phyloP scores from a whole-genome alignment of 371 early-diverging fungal species.

The Rhizopus sp. region DNA sequence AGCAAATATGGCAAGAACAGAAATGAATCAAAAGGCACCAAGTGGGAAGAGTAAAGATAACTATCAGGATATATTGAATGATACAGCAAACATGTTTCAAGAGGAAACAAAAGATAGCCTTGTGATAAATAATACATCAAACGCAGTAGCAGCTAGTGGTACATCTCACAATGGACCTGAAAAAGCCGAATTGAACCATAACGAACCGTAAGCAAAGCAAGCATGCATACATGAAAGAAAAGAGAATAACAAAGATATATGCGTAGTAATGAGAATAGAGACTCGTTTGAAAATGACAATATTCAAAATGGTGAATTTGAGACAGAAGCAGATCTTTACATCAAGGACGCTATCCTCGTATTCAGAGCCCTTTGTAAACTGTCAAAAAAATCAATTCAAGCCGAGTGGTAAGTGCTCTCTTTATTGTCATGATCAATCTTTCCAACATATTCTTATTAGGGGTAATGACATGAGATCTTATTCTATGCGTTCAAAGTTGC shows the following conservation, averaged over 20 bases:
- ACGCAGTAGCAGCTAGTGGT: background rate
- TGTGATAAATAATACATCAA: background rate
- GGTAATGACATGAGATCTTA: conserved; percentile 55
- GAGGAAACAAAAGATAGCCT: conserved; percentile 26
- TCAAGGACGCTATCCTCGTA: conserved; percentile 84
- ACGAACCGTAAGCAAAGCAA: background rate
- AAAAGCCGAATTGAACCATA: background rate
- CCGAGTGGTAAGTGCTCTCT: conserved; percentile 42
- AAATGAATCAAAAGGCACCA: conserved; percentile 44
- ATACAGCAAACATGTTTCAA: conserved; percentile 48
- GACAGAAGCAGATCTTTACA: conserved; percentile 50
- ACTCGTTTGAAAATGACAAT: conserved; percentile 36
- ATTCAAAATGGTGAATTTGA: conserved; percentile 28
- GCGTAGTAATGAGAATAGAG: conserved; percentile 17
- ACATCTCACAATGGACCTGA: background rate
- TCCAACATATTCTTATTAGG: conserved; percentile 18
- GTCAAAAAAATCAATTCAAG: conserved; percentile 71
- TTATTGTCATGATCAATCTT: background rate
- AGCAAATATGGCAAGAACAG: conserved; percentile 51
- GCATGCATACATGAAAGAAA: background rate
- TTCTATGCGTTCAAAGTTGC: conserved; percentile 64
- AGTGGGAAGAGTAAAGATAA: conserved; percentile 41
- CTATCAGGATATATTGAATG: conserved; percentile 48
- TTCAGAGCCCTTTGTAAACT: conserved; percentile 93
- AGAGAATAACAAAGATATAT: background rate